A percentile compares a stretch with the other conserved stretches of the same genome.
phyloP scores from a whole-genome alignment of 805 yeast species.

The Ogataea zsoltii region DNA sequence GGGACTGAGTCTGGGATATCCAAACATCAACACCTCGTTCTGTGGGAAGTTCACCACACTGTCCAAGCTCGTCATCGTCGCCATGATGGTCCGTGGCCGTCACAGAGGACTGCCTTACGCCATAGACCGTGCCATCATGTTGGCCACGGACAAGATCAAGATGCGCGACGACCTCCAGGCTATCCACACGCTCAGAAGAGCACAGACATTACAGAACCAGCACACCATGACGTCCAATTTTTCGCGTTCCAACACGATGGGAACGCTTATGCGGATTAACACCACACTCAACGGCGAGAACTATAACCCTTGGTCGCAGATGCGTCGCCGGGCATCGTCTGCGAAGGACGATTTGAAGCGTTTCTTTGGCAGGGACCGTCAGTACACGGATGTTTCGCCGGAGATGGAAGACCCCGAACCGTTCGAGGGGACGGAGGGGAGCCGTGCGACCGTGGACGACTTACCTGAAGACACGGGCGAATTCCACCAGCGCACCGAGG shows the following conservation, averaged over 20 bases:
- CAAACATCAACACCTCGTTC: conserved; percentile 65
- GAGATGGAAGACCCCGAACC: not conserved
- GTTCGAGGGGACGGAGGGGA: too few relatives aligned
- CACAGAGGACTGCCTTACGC: conserved; percentile 96
- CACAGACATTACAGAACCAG: conserved; percentile 23
- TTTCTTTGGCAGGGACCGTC: not conserved
- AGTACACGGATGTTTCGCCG: not conserved
- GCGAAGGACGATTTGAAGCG: conserved; percentile 14
- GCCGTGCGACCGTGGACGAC: too few relatives aligned
- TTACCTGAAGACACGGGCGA: conserved; percentile 1
- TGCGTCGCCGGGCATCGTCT: conserved; percentile 14
- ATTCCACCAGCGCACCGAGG: not conserved
- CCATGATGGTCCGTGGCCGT: conserved; percentile 91
- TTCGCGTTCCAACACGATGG: conserved; percentile 8
- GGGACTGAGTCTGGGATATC: conserved; percentile 86
- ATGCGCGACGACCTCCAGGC: conserved; percentile 63
- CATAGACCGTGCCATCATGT: conserved; percentile 89
- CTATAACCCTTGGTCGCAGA: conserved; percentile 10
- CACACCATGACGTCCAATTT: conserved; percentile 6
- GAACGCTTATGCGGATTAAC: conserved; percentile 17
- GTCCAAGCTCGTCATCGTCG: conserved; percentile 82
- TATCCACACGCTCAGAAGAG: conserved; percentile 38
- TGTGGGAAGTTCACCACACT: conserved; percentile 68
- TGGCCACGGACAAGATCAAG: conserved; percentile 69
- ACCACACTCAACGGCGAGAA: conserved; percentile 12